Evolutionary conservation across 2,329 filamentous ascomycete genomes (phyloP).

Genomic region (Trichoderma sp.): DNA sequence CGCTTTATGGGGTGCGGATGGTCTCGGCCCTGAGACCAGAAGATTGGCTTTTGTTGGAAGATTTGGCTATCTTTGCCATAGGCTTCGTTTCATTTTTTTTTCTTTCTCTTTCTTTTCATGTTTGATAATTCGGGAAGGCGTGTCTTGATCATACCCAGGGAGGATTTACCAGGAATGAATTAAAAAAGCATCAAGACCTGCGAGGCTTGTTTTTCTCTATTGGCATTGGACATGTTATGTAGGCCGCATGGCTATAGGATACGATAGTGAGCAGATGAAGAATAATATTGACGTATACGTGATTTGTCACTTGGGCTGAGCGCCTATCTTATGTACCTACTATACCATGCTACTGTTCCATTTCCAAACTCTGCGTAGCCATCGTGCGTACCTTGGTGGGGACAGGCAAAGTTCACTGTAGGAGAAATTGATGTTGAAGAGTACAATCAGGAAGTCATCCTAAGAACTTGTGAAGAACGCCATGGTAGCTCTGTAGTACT

Average conservation of each 20-base stretch:
- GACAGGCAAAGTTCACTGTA: neutral
- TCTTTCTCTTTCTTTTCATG: neutral
- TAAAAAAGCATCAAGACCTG: neutral
- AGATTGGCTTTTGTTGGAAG: neutral
- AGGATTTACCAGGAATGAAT: slow-evolving; percentile 3
- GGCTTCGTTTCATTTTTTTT: neutral
- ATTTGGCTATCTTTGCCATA: slow-evolving; percentile 8
- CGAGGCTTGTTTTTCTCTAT: neutral
- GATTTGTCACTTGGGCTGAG: neutral
- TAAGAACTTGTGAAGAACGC: neutral
- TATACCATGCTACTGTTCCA: neutral
- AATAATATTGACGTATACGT: neutral
- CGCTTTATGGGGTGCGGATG: neutral
- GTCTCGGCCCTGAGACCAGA: neutral
- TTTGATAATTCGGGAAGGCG: neutral
- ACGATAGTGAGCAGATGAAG: neutral
- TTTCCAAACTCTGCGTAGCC: neutral
- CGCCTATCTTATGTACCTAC: neutral
- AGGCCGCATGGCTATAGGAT: neutral
- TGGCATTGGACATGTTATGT: slow-evolving; percentile 3
- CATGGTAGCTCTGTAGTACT: neutral
- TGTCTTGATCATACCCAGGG: slow-evolving; percentile 14
- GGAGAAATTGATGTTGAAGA: neutral
- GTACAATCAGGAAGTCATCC: neutral
- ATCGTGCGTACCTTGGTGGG: neutral